Percentiles rank a stretch among this genome's conserved stretches.
phyloP scores from a whole-genome alignment of 805 yeast genomes.

The Teunomyces cretensis region DNA sequence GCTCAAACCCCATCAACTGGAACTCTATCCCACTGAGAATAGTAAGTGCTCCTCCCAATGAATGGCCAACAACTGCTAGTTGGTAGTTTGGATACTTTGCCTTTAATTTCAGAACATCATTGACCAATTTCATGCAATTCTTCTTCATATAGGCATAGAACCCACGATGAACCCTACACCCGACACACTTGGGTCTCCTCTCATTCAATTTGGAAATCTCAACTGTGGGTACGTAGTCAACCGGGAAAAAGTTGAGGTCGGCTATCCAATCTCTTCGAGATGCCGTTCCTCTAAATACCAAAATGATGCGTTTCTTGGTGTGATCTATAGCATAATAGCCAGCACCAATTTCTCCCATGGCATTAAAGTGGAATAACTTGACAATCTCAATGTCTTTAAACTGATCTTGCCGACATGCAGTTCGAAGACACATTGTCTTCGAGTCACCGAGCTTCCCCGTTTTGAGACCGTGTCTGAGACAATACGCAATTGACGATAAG shows the following conservation, averaged over 20 bases:
- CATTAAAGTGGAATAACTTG: conserved; percentile 40
- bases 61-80: conserved; percentile 66
- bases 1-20: conserved; percentile 50
- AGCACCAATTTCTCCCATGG: conserved; percentile 48
- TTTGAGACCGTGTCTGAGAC: conserved; percentile 30
- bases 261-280: conserved; percentile 61
- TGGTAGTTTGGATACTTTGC: conserved; percentile 46
- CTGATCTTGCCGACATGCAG: conserved; percentile 20
- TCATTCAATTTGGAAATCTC: not conserved
- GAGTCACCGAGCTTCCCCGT: conserved; percentile 22
- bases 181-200: conserved; percentile 36
- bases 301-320: conserved; percentile 38
- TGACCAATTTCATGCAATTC: conserved; percentile 38
- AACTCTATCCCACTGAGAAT: conserved; percentile 63
- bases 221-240: conserved; percentile 47
- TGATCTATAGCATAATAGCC: conserved; percentile 57
- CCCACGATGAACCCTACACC: conserved; percentile 66
- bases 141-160: conserved; percentile 48
- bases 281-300: conserved; percentile 65
- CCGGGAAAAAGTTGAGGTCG: conserved; percentile 52
- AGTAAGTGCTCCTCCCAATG: conserved; percentile 74
- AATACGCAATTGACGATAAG: conserved; percentile 37
- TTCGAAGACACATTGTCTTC: conserved; percentile 22
- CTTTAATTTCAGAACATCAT: conserved; percentile 32
- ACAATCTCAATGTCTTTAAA: conserved; percentile 34